Base-by-base conservation (phyloP, 106 monocot genomes). In the Platanthera zijinensis region DNA sequence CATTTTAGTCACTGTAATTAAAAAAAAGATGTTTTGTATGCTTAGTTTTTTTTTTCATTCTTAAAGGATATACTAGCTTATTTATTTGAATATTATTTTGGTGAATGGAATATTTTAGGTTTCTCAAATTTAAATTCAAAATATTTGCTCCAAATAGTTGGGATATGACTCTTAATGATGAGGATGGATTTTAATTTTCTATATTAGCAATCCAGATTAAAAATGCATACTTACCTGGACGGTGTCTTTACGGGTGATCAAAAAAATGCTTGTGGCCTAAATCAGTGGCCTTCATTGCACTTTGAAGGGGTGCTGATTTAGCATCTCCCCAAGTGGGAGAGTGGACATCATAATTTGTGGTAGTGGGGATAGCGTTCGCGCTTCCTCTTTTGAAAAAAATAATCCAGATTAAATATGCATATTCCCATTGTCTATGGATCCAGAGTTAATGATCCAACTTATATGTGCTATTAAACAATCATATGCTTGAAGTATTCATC, bases 1-100 rank as follows among this genome's bases (percentile, higher is more conserved):
- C 66, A 5, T 66, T 25, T 66, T 30, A 62, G 19, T 21, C 62
- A 62, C 66, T 32, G 66, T 30, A 66, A 32, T 66, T 66, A 66
- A 30, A 66, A 66, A 66, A 66, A 10, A 66, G 30, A 66, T 7
- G 32, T 66, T 66, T 66, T 66, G 66, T 32, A 66, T 66, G 13
- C 66, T 66, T 30, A 32, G 66, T 66, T 9, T 66, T 3, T 5
- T 66, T 66, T 66, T 53, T 13, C 30, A 12, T 66, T 66, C 66
- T 66, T 12, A 66, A 66, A 64, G 39, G 21, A 61, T 61, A 8
- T 61, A 61, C 10, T 56, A 56, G 12, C 59, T 21, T 61, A 61
- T 8, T 61, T 3, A 7, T 61, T 61, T 61, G 59, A 61, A 2
- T 7, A 5, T 57, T 18, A 39, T 57, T 61, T 61, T 18, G 57